Conservation (phyloP, 1,284 basidiomycete genomes). For the Cryptococcus sp. region DNA sequence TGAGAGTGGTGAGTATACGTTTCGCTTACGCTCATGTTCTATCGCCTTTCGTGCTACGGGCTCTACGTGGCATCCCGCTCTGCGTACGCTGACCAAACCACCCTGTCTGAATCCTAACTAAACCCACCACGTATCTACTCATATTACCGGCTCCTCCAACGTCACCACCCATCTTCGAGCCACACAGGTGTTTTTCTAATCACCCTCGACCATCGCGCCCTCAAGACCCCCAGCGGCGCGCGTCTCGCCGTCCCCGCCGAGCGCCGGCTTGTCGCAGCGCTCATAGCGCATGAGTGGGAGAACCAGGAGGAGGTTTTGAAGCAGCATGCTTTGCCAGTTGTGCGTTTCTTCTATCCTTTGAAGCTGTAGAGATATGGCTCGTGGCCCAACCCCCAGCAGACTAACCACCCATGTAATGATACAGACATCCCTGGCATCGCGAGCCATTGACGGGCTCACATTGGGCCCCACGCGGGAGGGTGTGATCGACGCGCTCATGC, state of each 20-base stretch:
- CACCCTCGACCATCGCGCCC: conserved; percentile 75
- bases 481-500: conserved; percentile 69
- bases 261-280: conserved; percentile 69
- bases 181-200: conserved; percentile 58
- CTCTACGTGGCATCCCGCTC: too few relatives aligned
- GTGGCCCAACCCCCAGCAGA: too few relatives aligned
- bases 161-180: too few relatives aligned
- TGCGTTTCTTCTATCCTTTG: conserved; percentile 49
- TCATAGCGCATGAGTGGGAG: conserved; percentile 95
- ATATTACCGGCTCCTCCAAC: too few relatives aligned
- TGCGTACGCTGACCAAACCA: too few relatives aligned
- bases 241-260: conserved; percentile 67
- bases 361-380: too few relatives aligned
- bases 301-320: conserved; percentile 82
- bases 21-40: too few relatives aligned
- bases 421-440: conserved; percentile 81
- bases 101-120: too few relatives aligned
- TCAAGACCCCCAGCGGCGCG: conserved; percentile 83
- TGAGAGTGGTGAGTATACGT: conserved; percentile 52
- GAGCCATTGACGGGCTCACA: conserved; percentile 78
- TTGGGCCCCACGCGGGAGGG: conserved; percentile 60
- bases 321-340: conserved; percentile 87
- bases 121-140: too few relatives aligned
- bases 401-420: too few relatives aligned
- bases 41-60: too few relatives aligned